Percentiles rank a stretch among this genome's conserved stretches.
Conservation (phyloP, 1,284 basidiomycete species). For the Cystobasidiaceae sp. region DNA sequence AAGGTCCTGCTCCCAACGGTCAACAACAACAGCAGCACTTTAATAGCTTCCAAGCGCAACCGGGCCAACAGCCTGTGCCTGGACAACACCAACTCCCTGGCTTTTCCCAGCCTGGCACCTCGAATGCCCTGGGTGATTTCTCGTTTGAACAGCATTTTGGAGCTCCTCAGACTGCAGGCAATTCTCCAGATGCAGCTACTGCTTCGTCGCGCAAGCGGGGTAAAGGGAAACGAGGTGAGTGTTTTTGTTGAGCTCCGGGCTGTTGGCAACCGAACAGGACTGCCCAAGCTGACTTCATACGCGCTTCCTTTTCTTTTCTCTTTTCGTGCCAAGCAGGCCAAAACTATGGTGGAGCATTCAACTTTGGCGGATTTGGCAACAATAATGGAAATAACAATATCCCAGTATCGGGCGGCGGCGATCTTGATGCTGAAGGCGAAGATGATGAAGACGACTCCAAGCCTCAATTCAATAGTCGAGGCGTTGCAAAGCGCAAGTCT, state of each 20-base stretch:
- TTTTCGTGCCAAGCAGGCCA: too few relatives aligned
- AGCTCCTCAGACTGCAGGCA: neutral
- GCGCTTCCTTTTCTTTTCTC: too few relatives aligned
- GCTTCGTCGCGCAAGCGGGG: constrained; percentile 2
- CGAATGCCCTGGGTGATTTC: constrained; percentile 2
- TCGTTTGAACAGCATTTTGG: constrained; percentile 18
- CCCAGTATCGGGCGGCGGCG: neutral
- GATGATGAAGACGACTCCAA: constrained; percentile 1
- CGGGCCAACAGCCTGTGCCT: too few relatives aligned
- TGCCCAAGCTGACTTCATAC: too few relatives aligned
- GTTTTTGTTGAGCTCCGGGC: too few relatives aligned
- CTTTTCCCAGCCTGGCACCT: constrained; percentile 1
- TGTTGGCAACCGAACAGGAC: too few relatives aligned
- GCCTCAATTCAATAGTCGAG: constrained; percentile 13
- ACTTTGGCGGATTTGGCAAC: neutral
- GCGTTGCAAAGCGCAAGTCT: constrained; percentile 5
- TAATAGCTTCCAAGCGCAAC: too few relatives aligned
- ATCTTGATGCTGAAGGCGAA: neutral
- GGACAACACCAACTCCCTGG: neutral
- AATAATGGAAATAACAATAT: neutral
- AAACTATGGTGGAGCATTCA: constrained; percentile 5
- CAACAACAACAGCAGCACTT: too few relatives aligned
- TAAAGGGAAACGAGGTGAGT: too few relatives aligned
- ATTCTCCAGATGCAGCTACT: constrained; percentile 13
- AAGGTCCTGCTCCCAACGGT: constrained; percentile 11